Evolutionary conservation across 352 stramenopile species (phyloP).

Genomic region (Pythium chondricola): DNA sequence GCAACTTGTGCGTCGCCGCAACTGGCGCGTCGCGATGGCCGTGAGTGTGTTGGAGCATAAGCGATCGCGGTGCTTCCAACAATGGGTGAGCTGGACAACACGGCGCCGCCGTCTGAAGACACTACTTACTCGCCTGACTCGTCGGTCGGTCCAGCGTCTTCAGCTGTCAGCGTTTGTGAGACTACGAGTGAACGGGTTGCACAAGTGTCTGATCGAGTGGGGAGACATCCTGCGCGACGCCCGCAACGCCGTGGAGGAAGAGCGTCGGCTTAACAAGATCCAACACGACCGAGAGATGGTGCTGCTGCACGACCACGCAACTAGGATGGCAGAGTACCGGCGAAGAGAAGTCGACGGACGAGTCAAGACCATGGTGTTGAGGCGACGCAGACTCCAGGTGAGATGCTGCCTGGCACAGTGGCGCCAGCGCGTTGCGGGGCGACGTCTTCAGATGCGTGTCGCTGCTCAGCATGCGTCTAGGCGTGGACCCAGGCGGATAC

Average conservation of each 20-base stretch:
- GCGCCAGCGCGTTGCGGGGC: conserved; percentile 8
- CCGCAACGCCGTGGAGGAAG: conserved; percentile 36
- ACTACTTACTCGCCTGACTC: too few relatives aligned
- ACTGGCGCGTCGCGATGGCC: conserved; percentile 15
- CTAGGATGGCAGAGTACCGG: too few relatives aligned
- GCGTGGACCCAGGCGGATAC: too few relatives aligned
- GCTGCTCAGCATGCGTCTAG: too few relatives aligned
- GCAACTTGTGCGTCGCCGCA: conserved; percentile 7
- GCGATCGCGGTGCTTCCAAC: neutral
- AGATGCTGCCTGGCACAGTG: conserved; percentile 14
- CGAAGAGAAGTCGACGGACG: conserved; percentile 6
- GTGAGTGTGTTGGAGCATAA: neutral
- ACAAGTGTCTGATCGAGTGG: conserved; percentile 31
- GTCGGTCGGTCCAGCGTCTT: too few relatives aligned
- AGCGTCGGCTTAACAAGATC: conserved; percentile 28
- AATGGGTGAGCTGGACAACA: conserved; percentile 3
- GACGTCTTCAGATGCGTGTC: conserved; percentile 1
- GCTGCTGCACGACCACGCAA: conserved; percentile 7
- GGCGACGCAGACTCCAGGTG: too few relatives aligned
- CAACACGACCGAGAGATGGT: conserved; percentile 19
- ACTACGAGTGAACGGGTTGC: conserved; percentile 26
- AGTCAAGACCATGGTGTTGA: conserved; percentile 11
- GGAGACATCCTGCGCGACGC: conserved; percentile 30
- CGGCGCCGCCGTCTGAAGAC: neutral
- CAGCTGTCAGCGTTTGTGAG: conserved; percentile 16